Conservation (phyloP, 305 asterid species). For the Coffea humblotiana region DNA sequence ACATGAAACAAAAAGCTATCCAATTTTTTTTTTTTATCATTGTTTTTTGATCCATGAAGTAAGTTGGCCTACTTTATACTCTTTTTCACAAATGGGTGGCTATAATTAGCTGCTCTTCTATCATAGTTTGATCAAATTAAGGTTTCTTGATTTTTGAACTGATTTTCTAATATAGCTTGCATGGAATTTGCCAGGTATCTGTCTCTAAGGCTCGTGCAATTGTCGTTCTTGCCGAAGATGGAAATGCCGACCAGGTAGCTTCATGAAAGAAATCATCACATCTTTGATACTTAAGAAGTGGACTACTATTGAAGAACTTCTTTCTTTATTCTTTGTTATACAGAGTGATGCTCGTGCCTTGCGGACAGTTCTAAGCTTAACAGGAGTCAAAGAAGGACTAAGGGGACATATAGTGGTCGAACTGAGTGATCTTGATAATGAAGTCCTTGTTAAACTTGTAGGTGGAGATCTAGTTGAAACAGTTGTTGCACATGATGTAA, state of each 20-base stretch:
- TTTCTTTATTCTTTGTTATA: constrained; percentile 20
- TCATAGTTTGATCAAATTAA: constrained; percentile 8
- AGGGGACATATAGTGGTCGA: constrained; percentile 90
- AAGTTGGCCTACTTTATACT: neutral
- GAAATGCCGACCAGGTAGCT: constrained; percentile 89
- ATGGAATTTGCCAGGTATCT: constrained; percentile 54
- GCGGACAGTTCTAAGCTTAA: constrained; percentile 87
- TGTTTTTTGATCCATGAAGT: neutral
- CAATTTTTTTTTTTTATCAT: too few relatives aligned
- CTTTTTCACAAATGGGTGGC: neutral
- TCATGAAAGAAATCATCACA: constrained; percentile 21
- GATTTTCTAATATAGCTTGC: constrained; percentile 22
- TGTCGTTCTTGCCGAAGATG: constrained; percentile 92
- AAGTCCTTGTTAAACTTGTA: constrained; percentile 88
- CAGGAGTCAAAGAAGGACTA: constrained; percentile 91
- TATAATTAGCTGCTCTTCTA: constrained; percentile 4
- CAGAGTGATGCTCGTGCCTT: constrained; percentile 96
- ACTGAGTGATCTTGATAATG: constrained; percentile 90
- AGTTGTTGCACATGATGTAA: constrained; percentile 94
- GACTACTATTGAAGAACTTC: constrained; percentile 26
- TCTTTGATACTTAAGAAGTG: constrained; percentile 20
- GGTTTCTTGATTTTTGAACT: constrained; percentile 6
- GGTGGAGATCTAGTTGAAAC: constrained; percentile 96
- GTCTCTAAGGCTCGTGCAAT: constrained; percentile 94
- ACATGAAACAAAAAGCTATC: neutral